Base-by-base conservation (phyloP, 768 basidiomycete species). In the Lentinula guzmanii region DNA sequence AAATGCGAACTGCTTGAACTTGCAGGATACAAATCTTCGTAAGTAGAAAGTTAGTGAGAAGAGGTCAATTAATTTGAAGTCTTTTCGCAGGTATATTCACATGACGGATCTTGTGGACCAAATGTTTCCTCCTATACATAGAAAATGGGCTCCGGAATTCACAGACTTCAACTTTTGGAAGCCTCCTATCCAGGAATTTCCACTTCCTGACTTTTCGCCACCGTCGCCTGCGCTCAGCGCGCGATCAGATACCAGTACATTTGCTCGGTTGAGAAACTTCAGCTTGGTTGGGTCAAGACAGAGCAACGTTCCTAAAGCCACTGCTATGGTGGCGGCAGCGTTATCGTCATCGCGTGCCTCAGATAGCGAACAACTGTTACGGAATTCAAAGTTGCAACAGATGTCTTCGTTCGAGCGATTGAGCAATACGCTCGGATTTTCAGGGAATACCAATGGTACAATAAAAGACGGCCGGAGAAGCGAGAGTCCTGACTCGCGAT, bases 51-150 rank as follows among this genome's bases (percentile, higher is more conserved):
- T 7, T 37, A 10, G 28, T 28, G 9, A 35, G 9, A 35, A 39
- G 11, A 53, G 21, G 4, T 58, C 48, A 61, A 15, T 24, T 57
- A 45, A 61, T 35, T 35, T 35, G 24, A 61, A 58, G 48, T 50
- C 35, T 58, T 34, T 51, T 35, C 65, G 9, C 58, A 95, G 94
- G 59, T 98, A 98, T 72, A 98, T 98, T 62, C 92, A 95, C 70
- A 95, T 98, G 93, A 96, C 95, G 7, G 95, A 98, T 72, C 84
- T 99, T n/a, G 97, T 99, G 15, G 95, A 99, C 75, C 95, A 97
- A 74, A 95, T 97, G 88, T 99, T 99, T 78, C 97, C 97, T 37
- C 93, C 96, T 0, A 94, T 98, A 60, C 83, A 94, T 70, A 85
- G 89, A 56, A 93, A 92, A 70, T 89, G 87, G 84, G 82, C 88